These are phyloP conservation scores for Fusarium irregulare DNA, from an alignment of 2,329 filamentous ascomycete species.

Conservation along the genomic window DNA sequence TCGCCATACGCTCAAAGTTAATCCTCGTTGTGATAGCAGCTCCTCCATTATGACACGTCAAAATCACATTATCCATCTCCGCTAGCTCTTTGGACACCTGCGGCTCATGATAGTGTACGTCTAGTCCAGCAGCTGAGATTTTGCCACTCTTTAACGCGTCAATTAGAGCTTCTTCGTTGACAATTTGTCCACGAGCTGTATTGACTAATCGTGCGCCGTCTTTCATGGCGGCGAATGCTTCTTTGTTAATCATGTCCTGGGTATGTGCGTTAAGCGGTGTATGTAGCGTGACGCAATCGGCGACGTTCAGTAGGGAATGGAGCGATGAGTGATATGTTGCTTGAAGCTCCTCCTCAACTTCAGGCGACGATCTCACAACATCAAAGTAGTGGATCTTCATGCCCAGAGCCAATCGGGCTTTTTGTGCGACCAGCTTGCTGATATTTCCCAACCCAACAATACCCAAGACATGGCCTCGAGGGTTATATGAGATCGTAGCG, in stretches of 20 bases:
- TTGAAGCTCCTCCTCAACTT: conserved; percentile 47
- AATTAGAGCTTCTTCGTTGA: conserved; percentile 63
- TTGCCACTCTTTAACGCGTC: conserved; percentile 59
- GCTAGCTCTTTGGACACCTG: conserved; percentile 54
- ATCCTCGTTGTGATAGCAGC: conserved; percentile 53
- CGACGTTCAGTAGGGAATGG: conserved; percentile 42
- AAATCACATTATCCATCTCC: conserved; percentile 53
- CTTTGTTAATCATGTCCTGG: conserved; percentile 24
- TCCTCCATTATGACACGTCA: conserved; percentile 54
- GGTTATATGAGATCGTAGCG: conserved; percentile 59
- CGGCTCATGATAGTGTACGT: conserved; percentile 67
- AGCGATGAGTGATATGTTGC: conserved; percentile 48
- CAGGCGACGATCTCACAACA: conserved; percentile 42
- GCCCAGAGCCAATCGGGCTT: conserved; percentile 57
- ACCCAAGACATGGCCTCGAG: conserved; percentile 59
- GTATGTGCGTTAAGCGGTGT: conserved; percentile 44
- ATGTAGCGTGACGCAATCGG: conserved; percentile 52
- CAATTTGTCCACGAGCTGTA: conserved; percentile 62
- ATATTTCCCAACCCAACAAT: conserved; percentile 64
- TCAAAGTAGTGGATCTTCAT: conserved; percentile 68
- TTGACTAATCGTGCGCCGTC: conserved; percentile 61
- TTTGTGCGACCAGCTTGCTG: conserved; percentile 59
- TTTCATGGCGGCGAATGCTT: conserved; percentile 55
- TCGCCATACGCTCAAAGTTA: conserved; percentile 52
- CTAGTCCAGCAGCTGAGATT: conserved; percentile 60